phyloP scores from a whole-genome alignment of 257 asterid species.

The Scutellaria barbata region DNA sequence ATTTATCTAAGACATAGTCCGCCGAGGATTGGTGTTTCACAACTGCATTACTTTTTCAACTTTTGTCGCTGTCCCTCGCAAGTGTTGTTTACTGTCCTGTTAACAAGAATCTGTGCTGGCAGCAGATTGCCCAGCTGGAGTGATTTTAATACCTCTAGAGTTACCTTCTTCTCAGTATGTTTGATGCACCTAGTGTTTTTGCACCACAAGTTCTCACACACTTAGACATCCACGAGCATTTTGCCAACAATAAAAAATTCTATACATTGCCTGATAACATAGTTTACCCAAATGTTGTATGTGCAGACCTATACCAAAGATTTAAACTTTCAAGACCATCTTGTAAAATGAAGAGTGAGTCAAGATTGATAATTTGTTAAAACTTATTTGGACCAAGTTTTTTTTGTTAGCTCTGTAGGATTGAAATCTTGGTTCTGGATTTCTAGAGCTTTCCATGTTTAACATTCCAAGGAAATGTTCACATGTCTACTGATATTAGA shows the following conservation, averaged over 20 bases:
- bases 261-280: background rate
- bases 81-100: background rate
- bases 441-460: background rate
- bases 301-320: background rate
- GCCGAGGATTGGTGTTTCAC: background rate
- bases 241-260: background rate
- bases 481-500: constrained; percentile 12
- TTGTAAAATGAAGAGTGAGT: background rate
- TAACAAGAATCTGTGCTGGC: constrained; percentile 1
- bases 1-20: background rate
- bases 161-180: background rate
- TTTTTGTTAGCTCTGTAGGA: constrained; percentile 13
- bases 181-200: no score
- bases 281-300: background rate
- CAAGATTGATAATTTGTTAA: background rate
- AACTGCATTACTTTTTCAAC: background rate
- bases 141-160: background rate
- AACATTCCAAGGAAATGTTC: constrained; percentile 17
- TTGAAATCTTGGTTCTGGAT: constrained; percentile 4
- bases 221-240: background rate
- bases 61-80: background rate
- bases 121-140: background rate
- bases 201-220: no score
- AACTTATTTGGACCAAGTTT: constrained; percentile 10
- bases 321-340: background rate